Base-by-base conservation (phyloP, 345 rosid species). In the Bruguiera gymnorhiza region DNA sequence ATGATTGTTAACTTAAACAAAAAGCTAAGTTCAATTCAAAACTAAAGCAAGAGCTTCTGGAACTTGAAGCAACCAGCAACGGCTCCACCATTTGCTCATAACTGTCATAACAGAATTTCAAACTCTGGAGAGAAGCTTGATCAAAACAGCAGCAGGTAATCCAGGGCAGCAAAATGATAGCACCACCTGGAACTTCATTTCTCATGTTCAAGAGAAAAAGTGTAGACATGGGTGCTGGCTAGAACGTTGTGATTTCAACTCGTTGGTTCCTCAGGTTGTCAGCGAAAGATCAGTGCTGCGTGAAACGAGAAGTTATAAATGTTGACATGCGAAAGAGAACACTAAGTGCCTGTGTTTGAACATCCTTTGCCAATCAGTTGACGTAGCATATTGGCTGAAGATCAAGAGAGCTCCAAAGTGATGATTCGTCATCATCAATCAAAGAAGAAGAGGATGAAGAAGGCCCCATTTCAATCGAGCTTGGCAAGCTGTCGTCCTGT, bases 341-440 rank as follows among this genome's bases (percentile, higher is more conserved):
- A 46, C 50, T 37, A 62, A 53, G 18, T 31, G 32, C 20, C 20
- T 48, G 26, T 9, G n/a, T 20, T 27, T 21, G 34, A 50, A 68
- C 27, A 13, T 63, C 46, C 31, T 50, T 13, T 19, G 19, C 30
- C 6, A 53, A 60, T 74, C 69, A 88, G 82, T 78, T 85, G 39
- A 86, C 87, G 56, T 67, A 83, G 72, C 93, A 86, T 68, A 88
- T 83, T 18, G 88, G 83, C 31, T 83, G 89, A 10, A 85, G 91
- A 78, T 85, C 91, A 63, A 88, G 89, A 27, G 88, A 79, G 84
- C 84, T 86, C 86, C 94, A 88, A 23, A 86, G 73, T 23, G 73
- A 73, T 46, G 74, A 65, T 72, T 85, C 94, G 15, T 81, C 83
- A 34, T 82, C 87, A 64, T 70, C 74, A 52, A 63, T 72, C 36